A percentile compares a stretch with the other conserved stretches of the same genome.
Evolutionary conservation across 169 alveolate species (phyloP).

Genomic region (Cyclospora cayetanensis): DNA sequence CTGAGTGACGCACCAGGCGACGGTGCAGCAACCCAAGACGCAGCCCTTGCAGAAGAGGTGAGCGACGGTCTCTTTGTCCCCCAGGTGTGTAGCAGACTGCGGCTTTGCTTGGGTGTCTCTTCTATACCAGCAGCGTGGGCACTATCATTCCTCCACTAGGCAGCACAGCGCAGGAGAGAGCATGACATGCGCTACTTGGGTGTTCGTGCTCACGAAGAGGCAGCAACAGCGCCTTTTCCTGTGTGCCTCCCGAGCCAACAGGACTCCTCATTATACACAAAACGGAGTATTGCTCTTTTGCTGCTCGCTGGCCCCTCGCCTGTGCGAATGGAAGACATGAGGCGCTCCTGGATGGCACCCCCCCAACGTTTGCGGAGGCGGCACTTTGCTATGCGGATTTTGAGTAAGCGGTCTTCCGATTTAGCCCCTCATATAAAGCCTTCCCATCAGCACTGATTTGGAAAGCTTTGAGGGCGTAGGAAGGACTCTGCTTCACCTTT

Average conservation of each 20-base stretch:
- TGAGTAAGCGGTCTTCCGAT: constrained; percentile 20
- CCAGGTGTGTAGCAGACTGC: neutral
- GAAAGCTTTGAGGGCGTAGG: no score
- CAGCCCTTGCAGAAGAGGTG: constrained; percentile 48
- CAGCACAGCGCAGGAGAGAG: neutral
- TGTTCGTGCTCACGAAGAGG: neutral
- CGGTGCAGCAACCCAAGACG: neutral
- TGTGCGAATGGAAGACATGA: constrained; percentile 32
- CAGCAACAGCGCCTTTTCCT: neutral
- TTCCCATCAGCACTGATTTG: no score
- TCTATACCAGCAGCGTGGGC: neutral
- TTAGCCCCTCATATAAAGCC: no score
- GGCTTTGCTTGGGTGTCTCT: neutral
- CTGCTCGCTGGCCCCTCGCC: constrained; percentile 47
- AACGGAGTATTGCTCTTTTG: constrained; percentile 8
- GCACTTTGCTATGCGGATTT: neutral
- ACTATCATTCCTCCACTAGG: neutral
- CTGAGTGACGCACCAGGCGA: neutral
- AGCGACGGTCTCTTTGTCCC: neutral
- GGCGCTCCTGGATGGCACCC: constrained; percentile 49
- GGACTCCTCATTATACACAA: constrained; percentile 9
- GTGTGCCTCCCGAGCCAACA: neutral
- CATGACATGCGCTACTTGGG: no score
- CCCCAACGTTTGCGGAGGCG: constrained; percentile 20
- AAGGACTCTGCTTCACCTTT: no score